Conservation (phyloP, 2,329 filamentous ascomycete species). For the Penicillium vulpinum region DNA sequence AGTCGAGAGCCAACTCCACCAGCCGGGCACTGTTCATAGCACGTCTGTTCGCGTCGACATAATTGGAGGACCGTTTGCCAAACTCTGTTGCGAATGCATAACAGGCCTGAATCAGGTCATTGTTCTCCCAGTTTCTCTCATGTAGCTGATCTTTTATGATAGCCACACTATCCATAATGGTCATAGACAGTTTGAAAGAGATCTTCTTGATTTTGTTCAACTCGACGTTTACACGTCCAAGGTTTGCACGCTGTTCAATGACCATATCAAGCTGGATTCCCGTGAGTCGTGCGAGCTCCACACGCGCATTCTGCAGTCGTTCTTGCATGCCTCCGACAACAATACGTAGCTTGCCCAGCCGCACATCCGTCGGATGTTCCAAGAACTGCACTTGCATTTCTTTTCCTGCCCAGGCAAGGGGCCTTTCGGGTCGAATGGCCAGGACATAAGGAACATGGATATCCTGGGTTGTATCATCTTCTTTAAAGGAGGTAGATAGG, state of each 20-base stretch:
- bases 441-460: conserved; percentile 76
- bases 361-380: conserved; percentile 79
- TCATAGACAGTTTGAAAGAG: conserved; percentile 93
- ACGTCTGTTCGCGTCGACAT: conserved; percentile 92
- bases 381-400: conserved; percentile 70
- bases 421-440: conserved; percentile 77
- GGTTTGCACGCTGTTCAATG: conserved; percentile 88
- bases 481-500: conserved; percentile 74
- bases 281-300: conserved; percentile 72
- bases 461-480: conserved; percentile 69
- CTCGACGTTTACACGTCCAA: conserved; percentile 86
- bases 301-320: conserved; percentile 74
- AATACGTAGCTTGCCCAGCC: conserved; percentile 79
- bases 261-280: conserved; percentile 84
- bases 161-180: conserved; percentile 98
- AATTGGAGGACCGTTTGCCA: conserved; percentile 86
- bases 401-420: conserved; percentile 77
- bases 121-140: conserved; percentile 72
- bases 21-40: conserved; percentile 98
- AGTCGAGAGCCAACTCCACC: conserved; percentile 88
- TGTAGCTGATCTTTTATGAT: conserved; percentile 80
- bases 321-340: conserved; percentile 84
- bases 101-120: conserved; percentile 95
- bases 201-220: conserved; percentile 94
- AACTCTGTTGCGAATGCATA: conserved; percentile 99